Evolutionary conservation across 371 early-diverging fungal genomes (phyloP), one percentile per base, ranked within the genome.

Genomic region (Rhizomucor pusillus): DNA sequence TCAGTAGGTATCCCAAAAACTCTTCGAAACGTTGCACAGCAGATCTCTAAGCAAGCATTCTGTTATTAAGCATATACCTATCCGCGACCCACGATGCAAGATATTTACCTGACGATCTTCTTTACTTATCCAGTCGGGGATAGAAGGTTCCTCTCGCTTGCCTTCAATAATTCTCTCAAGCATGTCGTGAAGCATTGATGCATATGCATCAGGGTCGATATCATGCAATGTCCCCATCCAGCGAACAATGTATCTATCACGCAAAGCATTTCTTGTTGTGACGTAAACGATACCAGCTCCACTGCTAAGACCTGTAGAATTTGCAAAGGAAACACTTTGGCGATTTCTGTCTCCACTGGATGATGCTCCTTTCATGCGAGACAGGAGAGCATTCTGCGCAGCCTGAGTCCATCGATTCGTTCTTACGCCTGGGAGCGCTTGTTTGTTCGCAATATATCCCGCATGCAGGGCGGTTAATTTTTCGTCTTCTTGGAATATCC

Each of bases 401-500:
- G 66, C 65, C 39, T 62, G 63, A 18, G 59, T 60, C 62, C 62
- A 66, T 16, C 65, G 56, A 43, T 54, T 59, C 14, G 41, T 46
- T 33, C 47, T 48, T 16, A 59, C 60, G 19, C 71, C 63, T 3
- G 63, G 61, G 3, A 61, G 43, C 2, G 65, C 63, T 9, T 65
- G 61, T n/a, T 62, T 62, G n/a, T 37, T 52, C 0, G 66, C 52
- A 5, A 65, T 67, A 25, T 69, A 65, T 29, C 69, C 71, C 1
- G 79, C 69, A 39, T 75, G 70, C 1, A 79, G 44, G 10, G 60
- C 49, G 0, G 69, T 52, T 25, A 79, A 47, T n/a, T 67, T 62
- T 25, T 81, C 77, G 33, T 84, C 85, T 47, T 82, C 85, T 39
- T 71, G 62, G 37, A 81, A 66, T 6, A 70, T 56, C 85, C 85